phyloP scores from a whole-genome alignment of 108 stramenopile species.

The Fragilaria crotonensis region DNA sequence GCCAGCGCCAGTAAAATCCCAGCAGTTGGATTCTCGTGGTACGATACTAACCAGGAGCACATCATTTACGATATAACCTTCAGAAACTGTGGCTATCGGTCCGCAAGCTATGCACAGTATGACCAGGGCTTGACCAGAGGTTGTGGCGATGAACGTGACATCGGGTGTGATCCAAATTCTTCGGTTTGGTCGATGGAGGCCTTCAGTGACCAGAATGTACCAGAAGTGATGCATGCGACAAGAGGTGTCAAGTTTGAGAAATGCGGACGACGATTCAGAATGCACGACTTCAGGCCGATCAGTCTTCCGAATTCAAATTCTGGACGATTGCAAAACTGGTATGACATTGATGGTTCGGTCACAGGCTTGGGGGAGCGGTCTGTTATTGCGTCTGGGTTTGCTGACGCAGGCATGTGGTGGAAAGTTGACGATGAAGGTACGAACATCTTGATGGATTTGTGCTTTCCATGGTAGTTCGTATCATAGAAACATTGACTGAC shows the following conservation, averaged over 20 bases:
- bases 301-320: constrained; percentile 2
- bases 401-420: constrained; percentile 22
- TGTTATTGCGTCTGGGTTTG: constrained; percentile 19
- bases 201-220: constrained; percentile 15
- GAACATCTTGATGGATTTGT: no score
- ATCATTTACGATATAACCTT: constrained; percentile 18
- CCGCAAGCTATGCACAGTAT: constrained; percentile 12
- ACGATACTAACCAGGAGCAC: constrained; percentile 29
- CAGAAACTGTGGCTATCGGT: constrained; percentile 22
- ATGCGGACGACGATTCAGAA: constrained; percentile 19
- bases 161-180: constrained; percentile 13
- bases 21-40: constrained; percentile 24
- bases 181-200: constrained; percentile 19
- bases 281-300: no score
- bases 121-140: constrained; percentile 18
- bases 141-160: constrained; percentile 12
- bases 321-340: constrained; percentile 23
- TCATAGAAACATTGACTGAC: no score
- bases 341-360: constrained; percentile 19
- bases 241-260: constrained; percentile 16
- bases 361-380: constrained; percentile 11
- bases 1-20: constrained; percentile 1
- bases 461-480: no score
- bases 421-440: constrained; percentile 15
- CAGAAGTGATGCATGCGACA: constrained; percentile 30